phyloP scores from a whole-genome alignment of 2,329 filamentous ascomycete genomes.

The Fusarium dimerum region DNA sequence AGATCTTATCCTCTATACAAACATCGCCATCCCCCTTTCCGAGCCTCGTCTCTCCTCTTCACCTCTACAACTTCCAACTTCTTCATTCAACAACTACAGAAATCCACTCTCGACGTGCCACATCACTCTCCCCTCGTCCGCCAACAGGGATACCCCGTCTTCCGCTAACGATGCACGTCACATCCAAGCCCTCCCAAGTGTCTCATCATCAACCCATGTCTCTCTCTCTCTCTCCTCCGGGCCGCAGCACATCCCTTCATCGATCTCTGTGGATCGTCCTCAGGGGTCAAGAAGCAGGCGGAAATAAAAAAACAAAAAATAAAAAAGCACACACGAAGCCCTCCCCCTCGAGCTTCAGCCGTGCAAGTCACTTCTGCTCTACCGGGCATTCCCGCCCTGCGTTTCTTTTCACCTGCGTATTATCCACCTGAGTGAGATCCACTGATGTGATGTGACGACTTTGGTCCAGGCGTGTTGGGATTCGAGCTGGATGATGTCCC shows the following conservation, averaged over 20 bases:
- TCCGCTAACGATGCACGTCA: not conserved
- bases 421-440: too few relatives aligned
- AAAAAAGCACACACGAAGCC: too few relatives aligned
- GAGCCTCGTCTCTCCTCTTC: too few relatives aligned
- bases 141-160: not conserved
- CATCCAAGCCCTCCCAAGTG: not conserved
- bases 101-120: not conserved
- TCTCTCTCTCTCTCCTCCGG: not conserved
- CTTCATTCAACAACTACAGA: not conserved
- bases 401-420: not conserved
- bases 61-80: too few relatives aligned
- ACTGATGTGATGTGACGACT: too few relatives aligned
- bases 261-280: not conserved
- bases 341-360: too few relatives aligned
- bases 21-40: too few relatives aligned
- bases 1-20: too few relatives aligned
- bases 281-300: too few relatives aligned
- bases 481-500: too few relatives aligned
- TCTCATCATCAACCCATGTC: not conserved
- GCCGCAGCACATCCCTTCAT: not conserved
- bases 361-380: not conserved
- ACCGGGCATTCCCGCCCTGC: not conserved
- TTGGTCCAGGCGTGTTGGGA: too few relatives aligned
- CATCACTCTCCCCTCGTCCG: not conserved
- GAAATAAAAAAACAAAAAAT: too few relatives aligned